Evolutionary conservation across 192 early-diverging fungal genomes (phyloP).

Genomic region (Umbelopsis isabellina): DNA sequence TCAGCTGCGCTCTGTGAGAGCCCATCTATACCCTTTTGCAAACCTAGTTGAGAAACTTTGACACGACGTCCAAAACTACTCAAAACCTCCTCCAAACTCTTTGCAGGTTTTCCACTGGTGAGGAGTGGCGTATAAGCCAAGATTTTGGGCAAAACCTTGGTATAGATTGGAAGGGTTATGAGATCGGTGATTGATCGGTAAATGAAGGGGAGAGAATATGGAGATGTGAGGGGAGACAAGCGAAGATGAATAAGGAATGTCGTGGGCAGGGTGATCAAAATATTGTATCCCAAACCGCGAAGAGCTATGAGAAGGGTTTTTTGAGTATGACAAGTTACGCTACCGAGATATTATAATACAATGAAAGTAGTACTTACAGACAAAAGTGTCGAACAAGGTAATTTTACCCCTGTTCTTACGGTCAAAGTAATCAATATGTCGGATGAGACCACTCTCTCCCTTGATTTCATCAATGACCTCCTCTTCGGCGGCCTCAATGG

Average conservation of each 20-base stretch:
- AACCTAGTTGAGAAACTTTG: constrained; percentile 16
- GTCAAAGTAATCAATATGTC: constrained; percentile 30
- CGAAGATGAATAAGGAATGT: constrained; percentile 35
- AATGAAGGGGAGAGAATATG: constrained; percentile 34
- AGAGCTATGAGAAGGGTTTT: constrained; percentile 21
- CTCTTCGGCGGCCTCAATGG: constrained; percentile 19
- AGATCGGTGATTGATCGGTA: constrained; percentile 40
- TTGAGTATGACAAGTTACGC: background rate
- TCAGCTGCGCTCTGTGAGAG: background rate
- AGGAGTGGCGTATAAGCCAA: constrained; percentile 30
- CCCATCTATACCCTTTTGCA: constrained; percentile 7
- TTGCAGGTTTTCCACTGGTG: constrained; percentile 6
- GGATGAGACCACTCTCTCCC: background rate
- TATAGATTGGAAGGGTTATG: constrained; percentile 40
- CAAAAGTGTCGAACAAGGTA: constrained; percentile 36
- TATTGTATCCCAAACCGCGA: constrained; percentile 35
- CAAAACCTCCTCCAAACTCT: constrained; percentile 18
- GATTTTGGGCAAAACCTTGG: constrained; percentile 20
- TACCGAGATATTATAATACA: background rate
- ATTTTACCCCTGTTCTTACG: constrained; percentile 27
- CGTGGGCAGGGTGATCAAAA: constrained; percentile 27
- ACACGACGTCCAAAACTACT: constrained; percentile 2
- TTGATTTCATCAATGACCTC: constrained; percentile 11
- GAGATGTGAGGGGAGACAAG: constrained; percentile 39
- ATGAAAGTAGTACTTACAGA: constrained; percentile 22